Evolutionary conservation across 495 filamentous ascomycete species (phyloP), one percentile per base, ranked within the genome.

Genomic region (Penicillium fimorum): DNA sequence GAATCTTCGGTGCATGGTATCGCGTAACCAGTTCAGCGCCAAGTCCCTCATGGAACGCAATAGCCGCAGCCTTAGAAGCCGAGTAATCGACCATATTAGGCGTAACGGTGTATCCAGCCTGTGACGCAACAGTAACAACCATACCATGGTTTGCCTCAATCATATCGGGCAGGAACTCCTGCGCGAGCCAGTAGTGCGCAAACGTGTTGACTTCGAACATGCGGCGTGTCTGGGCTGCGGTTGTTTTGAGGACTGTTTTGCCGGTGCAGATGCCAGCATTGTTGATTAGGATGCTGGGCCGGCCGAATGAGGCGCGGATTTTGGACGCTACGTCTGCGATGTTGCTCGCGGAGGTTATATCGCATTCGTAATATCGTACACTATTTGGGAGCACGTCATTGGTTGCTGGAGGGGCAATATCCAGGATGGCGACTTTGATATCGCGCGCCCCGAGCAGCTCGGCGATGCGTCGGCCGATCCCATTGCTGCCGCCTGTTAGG

Each of bases 131-230:
- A 0, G 87, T 91, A 9, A 91, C 84, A 15, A 91, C 71, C 79
- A 87, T 88, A 50, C 88, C 88, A 69, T 91, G 87, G 74, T 91
- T 84, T 6, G 47, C 45, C 38, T 69, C 56, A 42, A 87, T 67
- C 77, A 91, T 88, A 50, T 70, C 62, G 0, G 88, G 88, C 2
- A 91, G 74, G 75, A 91, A 91, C 54, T 87, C 81, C 56, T 81
- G 76, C 0, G 76, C 69, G 2, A 86, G 78, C 68, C 75, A 84
- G 77, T 84, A 89, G 72, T 89, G 88, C 0, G 84, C 71, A 33
- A 90, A 69, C 1, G 82, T 79, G 73, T 91, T 92, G 60, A 91
- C 85, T 54, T 85, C 83, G 66, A 90, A 90, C 60, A 83, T 85
- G 58, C 84, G 83, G 4, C 76, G 73, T 49, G 87, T 77, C 51